A percentile compares a stretch with the other conserved stretches of the same genome.
phyloP scores from a whole-genome alignment of 2,329 filamentous ascomycete species.

The Fusarium sp. region DNA sequence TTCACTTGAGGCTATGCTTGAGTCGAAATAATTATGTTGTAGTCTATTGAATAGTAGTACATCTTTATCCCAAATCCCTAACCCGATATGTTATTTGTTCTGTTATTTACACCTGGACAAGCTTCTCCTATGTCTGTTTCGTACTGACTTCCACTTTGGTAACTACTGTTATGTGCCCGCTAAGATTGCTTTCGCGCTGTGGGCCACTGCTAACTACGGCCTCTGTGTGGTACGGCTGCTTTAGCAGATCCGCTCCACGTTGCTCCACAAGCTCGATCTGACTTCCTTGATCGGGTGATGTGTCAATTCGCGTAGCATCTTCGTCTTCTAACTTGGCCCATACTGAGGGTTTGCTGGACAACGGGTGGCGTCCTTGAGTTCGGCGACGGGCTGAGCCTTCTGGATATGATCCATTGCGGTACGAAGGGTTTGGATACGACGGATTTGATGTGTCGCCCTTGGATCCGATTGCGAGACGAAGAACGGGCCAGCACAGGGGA shows the following conservation, averaged over 20 bases:
- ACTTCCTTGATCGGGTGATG: constrained; percentile 44
- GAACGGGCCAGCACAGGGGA: constrained; percentile 71
- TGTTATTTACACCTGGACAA: neutral
- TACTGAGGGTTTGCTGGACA: constrained; percentile 44
- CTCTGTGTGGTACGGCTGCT: constrained; percentile 24
- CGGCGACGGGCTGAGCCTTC: constrained; percentile 41
- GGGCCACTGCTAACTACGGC: constrained; percentile 19
- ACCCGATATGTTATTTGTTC: neutral
- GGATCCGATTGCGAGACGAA: constrained; percentile 59
- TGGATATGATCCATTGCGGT: constrained; percentile 35
- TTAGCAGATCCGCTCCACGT: constrained; percentile 28
- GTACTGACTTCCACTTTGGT: constrained; percentile 50
- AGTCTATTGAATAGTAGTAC: neutral
- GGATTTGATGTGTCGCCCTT: constrained; percentile 44
- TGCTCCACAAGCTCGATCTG: constrained; percentile 51
- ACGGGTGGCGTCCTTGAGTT: constrained; percentile 20
- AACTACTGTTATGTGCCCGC: constrained; percentile 49
- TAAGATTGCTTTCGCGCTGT: neutral
- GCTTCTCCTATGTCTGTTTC: constrained; percentile 6
- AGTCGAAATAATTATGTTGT: neutral
- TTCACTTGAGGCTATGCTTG: neutral
- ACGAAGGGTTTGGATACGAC: constrained; percentile 40
- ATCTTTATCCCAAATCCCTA: neutral
- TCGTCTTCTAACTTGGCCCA: constrained; percentile 53
- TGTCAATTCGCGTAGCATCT: constrained; percentile 30